Evolutionary conservation across 2,329 filamentous ascomycete genomes (phyloP), one percentile per base, ranked within the genome.

Genomic region (Aspergillus tanneri): DNA sequence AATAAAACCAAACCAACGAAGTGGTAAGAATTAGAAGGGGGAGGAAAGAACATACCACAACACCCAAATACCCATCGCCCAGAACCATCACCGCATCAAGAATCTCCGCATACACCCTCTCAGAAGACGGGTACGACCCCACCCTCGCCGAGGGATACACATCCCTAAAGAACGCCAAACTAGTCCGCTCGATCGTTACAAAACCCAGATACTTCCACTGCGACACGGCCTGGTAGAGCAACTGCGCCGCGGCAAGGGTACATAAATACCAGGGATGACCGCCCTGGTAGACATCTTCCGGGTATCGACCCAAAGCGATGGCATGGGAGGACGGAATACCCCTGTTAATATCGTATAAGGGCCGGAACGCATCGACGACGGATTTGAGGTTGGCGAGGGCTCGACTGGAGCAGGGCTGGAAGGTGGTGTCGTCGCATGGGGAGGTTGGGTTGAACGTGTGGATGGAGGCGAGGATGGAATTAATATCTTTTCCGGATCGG

Each of bases 261-360:
- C 80, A 80, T 10, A 92, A 77, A 59, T 90, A 79, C 88, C 88
- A 93, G 1, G 88, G 88, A 66, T 93, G 90, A 1, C 87, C 88
- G 51, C 82, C 82, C 67, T 85, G 86, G 69, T 92, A 93, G 3
- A 76, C 69, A 58, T 95, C 88, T 65, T 88, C 85, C 0, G 82
- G 69, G 63, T 89, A 88, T 45, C 86, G 76, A 35, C 86, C 85
- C 9, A 77, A 68, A 2, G 75, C 71, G 22, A 77, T 70, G 12
- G 64, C 65, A 9, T 48, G 39, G 3, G 62, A 64, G 6, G 52
- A 47, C 4, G 51, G 43, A 9, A 64, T 61, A 5, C 60, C 64
- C 4, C 55, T 51, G 39, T 72, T 70, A 70, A 92, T 76, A 11
- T 69, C 62, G 66, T 91, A 91, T 48, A 86, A 73, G 0, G 76